Evolutionary conservation across 441 rosid species (phyloP).

Genomic region (Populus hybrid): DNA sequence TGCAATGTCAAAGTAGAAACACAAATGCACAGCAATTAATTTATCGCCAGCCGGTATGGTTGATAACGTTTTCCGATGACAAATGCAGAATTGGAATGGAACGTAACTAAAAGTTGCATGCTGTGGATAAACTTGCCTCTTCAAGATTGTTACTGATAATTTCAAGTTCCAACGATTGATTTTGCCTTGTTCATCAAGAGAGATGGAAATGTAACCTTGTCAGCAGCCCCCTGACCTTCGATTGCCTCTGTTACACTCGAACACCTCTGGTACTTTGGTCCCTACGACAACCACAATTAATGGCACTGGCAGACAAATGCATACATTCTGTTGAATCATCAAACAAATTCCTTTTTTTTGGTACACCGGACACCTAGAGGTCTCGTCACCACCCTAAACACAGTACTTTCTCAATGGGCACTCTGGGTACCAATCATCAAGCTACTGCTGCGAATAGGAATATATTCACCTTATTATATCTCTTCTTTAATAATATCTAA

Average conservation of each 20-base stretch:
- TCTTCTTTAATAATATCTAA: too few relatives aligned
- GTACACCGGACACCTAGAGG: background rate
- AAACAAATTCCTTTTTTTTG: background rate
- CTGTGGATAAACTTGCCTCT: background rate
- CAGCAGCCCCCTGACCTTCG: background rate
- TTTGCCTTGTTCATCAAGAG: constrained; percentile 16
- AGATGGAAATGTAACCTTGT: background rate
- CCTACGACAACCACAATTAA: background rate
- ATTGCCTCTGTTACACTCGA: background rate
- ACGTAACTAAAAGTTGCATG: too few relatives aligned
- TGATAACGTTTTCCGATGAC: background rate
- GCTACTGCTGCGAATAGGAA: too few relatives aligned
- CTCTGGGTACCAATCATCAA: too few relatives aligned
- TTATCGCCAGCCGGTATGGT: background rate
- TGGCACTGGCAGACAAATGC: background rate
- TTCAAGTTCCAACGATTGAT: background rate
- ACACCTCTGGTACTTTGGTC: background rate
- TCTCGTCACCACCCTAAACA: background rate
- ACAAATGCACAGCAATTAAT: background rate
- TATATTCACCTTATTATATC: too few relatives aligned
- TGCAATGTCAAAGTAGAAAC: background rate
- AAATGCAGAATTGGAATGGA: background rate
- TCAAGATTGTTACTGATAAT: background rate
- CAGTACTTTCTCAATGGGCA: too few relatives aligned
- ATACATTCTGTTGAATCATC: background rate